Evolutionary conservation across 2,329 filamentous ascomycete species (phyloP).

Genomic region (Fusarium coicis): DNA sequence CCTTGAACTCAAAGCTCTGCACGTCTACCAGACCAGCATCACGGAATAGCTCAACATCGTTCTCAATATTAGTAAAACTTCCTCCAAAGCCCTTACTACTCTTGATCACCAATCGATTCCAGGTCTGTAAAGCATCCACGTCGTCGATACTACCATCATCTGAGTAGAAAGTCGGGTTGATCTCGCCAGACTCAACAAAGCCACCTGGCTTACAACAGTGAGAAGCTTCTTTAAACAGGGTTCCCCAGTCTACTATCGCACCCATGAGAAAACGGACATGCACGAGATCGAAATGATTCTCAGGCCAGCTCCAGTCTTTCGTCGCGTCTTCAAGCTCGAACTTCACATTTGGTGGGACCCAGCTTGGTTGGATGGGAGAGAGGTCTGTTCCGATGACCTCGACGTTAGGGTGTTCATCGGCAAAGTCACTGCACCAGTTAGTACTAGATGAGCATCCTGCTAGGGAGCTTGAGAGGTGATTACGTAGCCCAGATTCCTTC

Average conservation of each 20-base stretch:
- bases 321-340: not conserved
- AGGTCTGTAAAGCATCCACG: not conserved
- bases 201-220: not conserved
- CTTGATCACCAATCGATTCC: not conserved
- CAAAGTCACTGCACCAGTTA: not conserved
- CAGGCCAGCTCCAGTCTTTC: not conserved
- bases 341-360: not conserved
- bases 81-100: not conserved
- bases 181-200: not conserved
- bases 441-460: fast-evolving
- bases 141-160: not conserved
- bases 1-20: conserved; percentile 6
- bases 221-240: not conserved
- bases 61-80: not conserved
- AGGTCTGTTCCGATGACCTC: not conserved
- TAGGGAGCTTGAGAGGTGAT: fast-evolving
- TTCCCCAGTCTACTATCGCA: not conserved
- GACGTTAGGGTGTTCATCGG: not conserved
- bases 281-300: not conserved
- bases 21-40: conserved; percentile 5
- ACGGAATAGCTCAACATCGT: not conserved
- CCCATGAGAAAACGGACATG: not conserved
- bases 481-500: not conserved
- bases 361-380: not conserved
- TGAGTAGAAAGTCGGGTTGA: not conserved